Conservation (phyloP, 139 green algal species). For the Chlorella vulgaris region DNA sequence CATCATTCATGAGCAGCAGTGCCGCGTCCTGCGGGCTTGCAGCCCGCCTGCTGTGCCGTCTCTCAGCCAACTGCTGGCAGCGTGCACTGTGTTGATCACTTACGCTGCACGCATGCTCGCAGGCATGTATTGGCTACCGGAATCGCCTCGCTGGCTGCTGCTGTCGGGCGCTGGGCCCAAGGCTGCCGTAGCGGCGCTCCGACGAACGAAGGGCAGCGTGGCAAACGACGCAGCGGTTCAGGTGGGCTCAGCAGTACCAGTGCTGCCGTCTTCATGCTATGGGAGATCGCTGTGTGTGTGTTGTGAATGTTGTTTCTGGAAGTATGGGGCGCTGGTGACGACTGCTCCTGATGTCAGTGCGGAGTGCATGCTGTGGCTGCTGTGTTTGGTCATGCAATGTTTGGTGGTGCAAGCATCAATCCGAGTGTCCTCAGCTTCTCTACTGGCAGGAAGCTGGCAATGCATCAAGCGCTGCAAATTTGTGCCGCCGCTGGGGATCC, state of each 20-base stretch:
- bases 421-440: too few relatives aligned
- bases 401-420: background rate
- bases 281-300: background rate
- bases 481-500: background rate
- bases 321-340: too few relatives aligned
- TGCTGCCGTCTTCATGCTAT: background rate
- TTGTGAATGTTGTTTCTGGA: background rate
- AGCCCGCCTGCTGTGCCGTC: too few relatives aligned
- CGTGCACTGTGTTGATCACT: too few relatives aligned
- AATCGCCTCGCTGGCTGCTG: slow-evolving; percentile 90
- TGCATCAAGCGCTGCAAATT: too few relatives aligned
- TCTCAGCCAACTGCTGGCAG: too few relatives aligned
- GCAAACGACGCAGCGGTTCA: background rate
- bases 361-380: too few relatives aligned
- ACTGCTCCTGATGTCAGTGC: too few relatives aligned
- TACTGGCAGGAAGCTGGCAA: too few relatives aligned
- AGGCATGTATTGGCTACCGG: slow-evolving; percentile 66
- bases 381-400: background rate
- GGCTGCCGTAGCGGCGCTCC: slow-evolving; percentile 50
- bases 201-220: slow-evolving; percentile 41
- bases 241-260: background rate
- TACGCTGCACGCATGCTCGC: too few relatives aligned
- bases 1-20: too few relatives aligned
- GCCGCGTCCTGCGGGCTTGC: too few relatives aligned
- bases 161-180: slow-evolving; percentile 47